Conservation (phyloP, 257 asterid genomes). For the Fraxinus pennsylvanica region DNA sequence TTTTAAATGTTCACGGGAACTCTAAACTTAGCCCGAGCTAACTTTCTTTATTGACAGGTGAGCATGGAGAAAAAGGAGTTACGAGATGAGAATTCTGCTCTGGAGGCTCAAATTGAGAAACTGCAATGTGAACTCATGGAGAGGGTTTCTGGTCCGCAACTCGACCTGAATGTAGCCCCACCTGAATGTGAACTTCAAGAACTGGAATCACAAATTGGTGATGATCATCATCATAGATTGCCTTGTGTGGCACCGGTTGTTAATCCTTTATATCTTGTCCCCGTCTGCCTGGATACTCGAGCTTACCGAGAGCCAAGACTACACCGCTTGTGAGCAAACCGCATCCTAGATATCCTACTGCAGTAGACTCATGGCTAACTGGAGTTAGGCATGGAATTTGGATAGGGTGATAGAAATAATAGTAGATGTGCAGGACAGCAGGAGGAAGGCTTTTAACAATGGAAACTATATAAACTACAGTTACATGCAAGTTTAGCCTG, state of each 20-base stretch:
- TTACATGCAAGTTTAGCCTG: not conserved
- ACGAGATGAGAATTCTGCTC: conserved; percentile 32
- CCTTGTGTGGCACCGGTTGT: conserved; percentile 18
- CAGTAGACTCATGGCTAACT: conserved; percentile 41
- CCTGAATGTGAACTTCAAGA: conserved; percentile 20
- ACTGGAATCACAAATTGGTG: conserved; percentile 8
- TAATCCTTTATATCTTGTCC: conserved; percentile 32
- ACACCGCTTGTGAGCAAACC: conserved; percentile 31
- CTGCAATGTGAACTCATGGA: conserved; percentile 32
- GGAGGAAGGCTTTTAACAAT: not conserved
- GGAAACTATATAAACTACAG: not conserved
- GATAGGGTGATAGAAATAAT: not conserved
- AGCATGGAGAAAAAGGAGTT: conserved; percentile 37
- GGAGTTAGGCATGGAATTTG: conserved; percentile 10
- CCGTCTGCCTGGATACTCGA: conserved; percentile 25
- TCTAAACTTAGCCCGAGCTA: not conserved
- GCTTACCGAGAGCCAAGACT: conserved; percentile 21
- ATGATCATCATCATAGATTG: conserved; percentile 14
- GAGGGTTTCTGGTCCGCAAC: conserved; percentile 18
- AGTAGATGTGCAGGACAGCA: conserved; percentile 11
- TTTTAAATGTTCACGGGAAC: not conserved
- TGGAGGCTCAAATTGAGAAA: conserved; percentile 33
- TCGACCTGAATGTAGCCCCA: conserved; percentile 42
- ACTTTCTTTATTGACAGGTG: conserved; percentile 27
- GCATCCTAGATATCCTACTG: conserved; percentile 43